Evolutionary conservation across 306 rosid species (phyloP), one percentile per base, ranked within the genome.

Genomic region (Medicago ruthenica): DNA sequence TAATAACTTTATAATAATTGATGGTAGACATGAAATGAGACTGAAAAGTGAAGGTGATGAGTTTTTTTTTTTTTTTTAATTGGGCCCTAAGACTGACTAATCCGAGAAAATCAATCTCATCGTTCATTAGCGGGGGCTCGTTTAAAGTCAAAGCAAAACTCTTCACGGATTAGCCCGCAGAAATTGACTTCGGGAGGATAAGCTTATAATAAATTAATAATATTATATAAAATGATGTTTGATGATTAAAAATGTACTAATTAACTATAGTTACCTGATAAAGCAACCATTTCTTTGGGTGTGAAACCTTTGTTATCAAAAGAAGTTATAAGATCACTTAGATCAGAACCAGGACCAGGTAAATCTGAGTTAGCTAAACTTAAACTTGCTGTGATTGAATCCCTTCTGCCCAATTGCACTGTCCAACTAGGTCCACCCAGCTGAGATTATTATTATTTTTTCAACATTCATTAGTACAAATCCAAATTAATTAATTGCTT

Each of bases 401-500:
- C 97, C 74, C 92, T 84, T 89, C 92, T 86, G 0, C 92, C 97
- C 70, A 91, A 64, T 24, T 0, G 61, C 13, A 87, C 92, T 0
- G 71, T 70, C 89, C 93, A 91, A 45, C 80, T 75, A 3, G 74
- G 73, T 62, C 94, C 97, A 9, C 87, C 80, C 14, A 89, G 74
- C 97, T 91, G 84, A 61, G 0, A 73, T 17, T 50, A 1, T 7
- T 48, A 24, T 59, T 13, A 21, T 58, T 9, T 31, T 31, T 60
- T 11, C 12, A 7, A 31, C 2, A 34, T 45, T 50, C n/a, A 7
- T 41, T 70, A 53, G 34, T n/a, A 12, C 3, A 16, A 13, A 6
- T 27, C 67, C 1, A 60, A 17, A 54, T 54, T 54, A 18, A 54
- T 17, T 53, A 53, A 17, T 17, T 54, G 27, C 5, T 48, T 48